Evolutionary conservation across 768 basidiomycete species (phyloP).

Genomic region (Tricholoma terreum): DNA sequence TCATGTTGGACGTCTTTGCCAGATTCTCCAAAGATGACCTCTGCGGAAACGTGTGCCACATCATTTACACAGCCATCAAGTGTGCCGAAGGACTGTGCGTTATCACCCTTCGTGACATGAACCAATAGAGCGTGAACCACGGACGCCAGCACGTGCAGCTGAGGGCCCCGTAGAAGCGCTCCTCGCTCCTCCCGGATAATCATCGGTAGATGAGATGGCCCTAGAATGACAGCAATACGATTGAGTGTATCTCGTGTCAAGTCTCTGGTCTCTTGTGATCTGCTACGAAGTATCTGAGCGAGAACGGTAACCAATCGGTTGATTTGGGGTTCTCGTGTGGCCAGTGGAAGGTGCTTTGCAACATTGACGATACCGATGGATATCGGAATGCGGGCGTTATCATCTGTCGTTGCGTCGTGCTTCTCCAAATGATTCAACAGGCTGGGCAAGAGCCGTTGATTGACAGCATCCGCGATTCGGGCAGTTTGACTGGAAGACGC

Average conservation of each 20-base stretch:
- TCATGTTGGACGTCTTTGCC: conserved; percentile 84
- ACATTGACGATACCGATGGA: conserved; percentile 85
- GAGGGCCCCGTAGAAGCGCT: conserved; percentile 87
- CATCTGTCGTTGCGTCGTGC: conserved; percentile 74
- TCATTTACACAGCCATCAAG: conserved; percentile 80
- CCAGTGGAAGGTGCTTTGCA: conserved; percentile 72
- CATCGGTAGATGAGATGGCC: conserved; percentile 68
- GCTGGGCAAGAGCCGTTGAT: conserved; percentile 69
- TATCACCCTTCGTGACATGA: conserved; percentile 68
- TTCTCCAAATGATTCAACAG: conserved; percentile 81
- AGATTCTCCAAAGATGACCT: conserved; percentile 93
- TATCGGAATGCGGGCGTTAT: conserved; percentile 83
- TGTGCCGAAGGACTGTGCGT: conserved; percentile 49
- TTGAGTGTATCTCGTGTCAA: conserved; percentile 78
- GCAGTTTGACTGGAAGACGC: conserved; percentile 18
- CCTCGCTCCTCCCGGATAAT: conserved; percentile 79
- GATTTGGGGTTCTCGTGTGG: conserved; percentile 64
- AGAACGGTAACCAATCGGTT: conserved; percentile 77
- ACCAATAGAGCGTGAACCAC: conserved; percentile 78
- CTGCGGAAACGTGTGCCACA: conserved; percentile 75
- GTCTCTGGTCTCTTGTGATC: conserved; percentile 90
- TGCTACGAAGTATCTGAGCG: conserved; percentile 88
- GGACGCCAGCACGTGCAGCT: conserved; percentile 88
- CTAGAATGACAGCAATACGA: conserved; percentile 72
- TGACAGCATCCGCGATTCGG: conserved; percentile 73